Conservation (phyloP, 2,329 filamentous ascomycete species). For the Colletotrichum nymphaeae region DNA sequence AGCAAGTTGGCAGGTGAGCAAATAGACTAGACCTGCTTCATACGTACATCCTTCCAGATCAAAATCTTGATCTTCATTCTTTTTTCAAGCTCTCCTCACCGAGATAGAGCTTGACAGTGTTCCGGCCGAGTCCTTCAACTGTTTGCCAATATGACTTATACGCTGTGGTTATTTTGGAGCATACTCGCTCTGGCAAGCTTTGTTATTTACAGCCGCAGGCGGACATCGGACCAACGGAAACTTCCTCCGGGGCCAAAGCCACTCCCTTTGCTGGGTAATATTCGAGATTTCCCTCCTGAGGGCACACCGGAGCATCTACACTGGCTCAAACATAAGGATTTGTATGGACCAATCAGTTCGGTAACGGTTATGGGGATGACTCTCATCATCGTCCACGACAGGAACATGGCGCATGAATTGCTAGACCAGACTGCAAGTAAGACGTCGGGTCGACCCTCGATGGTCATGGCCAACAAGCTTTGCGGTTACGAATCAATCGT, state of each 20-base stretch:
- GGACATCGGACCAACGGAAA: not conserved
- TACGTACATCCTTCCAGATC: no score
- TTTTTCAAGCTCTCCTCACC: no score
- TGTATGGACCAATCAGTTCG: conserved; percentile 51
- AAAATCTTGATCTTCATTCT: no score
- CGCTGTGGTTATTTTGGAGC: no score
- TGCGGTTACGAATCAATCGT: conserved; percentile 42
- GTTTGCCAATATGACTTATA: no score
- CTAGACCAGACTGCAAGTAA: conserved; percentile 48
- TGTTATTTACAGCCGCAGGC: no score
- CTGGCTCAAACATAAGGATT: conserved; percentile 53
- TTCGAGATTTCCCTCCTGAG: conserved; percentile 56
- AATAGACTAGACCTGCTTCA: no score
- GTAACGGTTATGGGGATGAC: conserved; percentile 53
- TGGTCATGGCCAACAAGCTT: conserved; percentile 42
- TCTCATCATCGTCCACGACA: conserved; percentile 53
- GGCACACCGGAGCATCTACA: conserved; percentile 50
- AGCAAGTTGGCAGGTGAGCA: no score
- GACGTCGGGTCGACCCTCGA: conserved; percentile 45
- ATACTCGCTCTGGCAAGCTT: no score
- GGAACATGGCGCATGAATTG: conserved; percentile 48
- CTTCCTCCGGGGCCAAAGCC: conserved; percentile 63
- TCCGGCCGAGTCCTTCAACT: no score
- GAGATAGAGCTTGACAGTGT: no score
- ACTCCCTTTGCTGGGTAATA: conserved; percentile 60